These are phyloP conservation scores for Ceriops decandra DNA, from an alignment of 345 rosid genomes.

Conservation along the genomic window DNA sequence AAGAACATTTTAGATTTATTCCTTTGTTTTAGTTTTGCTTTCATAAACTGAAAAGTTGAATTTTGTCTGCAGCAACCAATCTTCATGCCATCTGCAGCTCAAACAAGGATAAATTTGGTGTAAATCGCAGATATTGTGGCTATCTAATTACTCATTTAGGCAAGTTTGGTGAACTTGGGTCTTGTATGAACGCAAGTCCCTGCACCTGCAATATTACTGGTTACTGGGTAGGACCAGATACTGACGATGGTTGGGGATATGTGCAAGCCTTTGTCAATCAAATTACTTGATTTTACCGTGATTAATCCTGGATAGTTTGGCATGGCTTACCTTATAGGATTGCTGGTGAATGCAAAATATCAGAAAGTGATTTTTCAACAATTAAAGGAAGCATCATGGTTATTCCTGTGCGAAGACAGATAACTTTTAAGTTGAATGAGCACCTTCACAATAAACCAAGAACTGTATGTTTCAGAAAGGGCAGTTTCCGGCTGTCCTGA, in stretches of 20 bases:
- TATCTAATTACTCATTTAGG: conserved; percentile 12
- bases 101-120: conserved; percentile 17
- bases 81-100: conserved; percentile 20
- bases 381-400: not conserved
- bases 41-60: conserved; percentile 8
- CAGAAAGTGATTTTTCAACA: conserved; percentile 7
- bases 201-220: conserved; percentile 40
- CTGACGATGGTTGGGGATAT: conserved; percentile 72
- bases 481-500: no score
- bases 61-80: conserved; percentile 26
- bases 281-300: conserved; percentile 23
- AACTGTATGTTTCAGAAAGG: no score
- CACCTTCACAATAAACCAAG: no score
- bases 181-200: conserved; percentile 33
- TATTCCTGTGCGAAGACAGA: not conserved
- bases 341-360: conserved; percentile 14
- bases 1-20: not conserved
- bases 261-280: conserved; percentile 50
- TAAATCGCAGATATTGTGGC: conserved; percentile 17
- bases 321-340: conserved; percentile 1
- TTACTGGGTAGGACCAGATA: conserved; percentile 73
- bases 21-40: conserved; percentile 2
- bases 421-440: not conserved
- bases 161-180: conserved; percentile 26
- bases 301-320: conserved; percentile 7